Base-by-base conservation (phyloP, 2,329 filamentous ascomycete species). In the Aspergillaceae sp. region DNA sequence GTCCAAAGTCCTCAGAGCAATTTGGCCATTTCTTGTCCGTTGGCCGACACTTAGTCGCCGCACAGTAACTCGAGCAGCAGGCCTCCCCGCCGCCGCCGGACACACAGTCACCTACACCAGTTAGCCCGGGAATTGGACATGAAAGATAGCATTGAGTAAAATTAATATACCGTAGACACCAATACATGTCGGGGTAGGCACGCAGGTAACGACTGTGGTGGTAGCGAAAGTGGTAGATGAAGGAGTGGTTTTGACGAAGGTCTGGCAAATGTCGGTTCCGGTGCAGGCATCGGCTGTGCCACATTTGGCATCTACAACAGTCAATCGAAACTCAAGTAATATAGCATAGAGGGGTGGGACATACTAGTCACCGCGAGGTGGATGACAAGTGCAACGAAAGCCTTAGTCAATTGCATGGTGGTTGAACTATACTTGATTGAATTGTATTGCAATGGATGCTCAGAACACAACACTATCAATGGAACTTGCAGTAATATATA, bases 1-100 rank as follows among this genome's bases (percentile, higher is more conserved):
- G 48, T 7, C 55, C 56, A 35, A 51, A 44, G 45, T 62, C 58
- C 47, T 63, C 61, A 4, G 51, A 51, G 26, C 60, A 62, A 7
- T 32, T 40, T 0, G 60, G 58, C 59, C 59, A 62, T n/a, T 56
- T 43, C 3, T 48, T 32, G 44, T 62, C 59, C 1, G 59, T 62
- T 11, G 56, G 49, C 26, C 60, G 54, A 44, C 60, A 62, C 29
- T 56, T 57, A 1, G 46, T 60, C 3, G 58, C 61, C 4, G 58
- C 59, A 19, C 61, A 62, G 36, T 61, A 61, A 7, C 52, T 54
- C 2, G 60, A 62, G 51, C 59, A 64, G 44, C 59, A 62, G 36
- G 45, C 44, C 3, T 45, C 53, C 4, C 50, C 29, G 3, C 46
- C 47, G 35, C 42, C 41, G 29, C 55, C 59, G 29, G 48, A 59